Evolutionary conservation across 192 early-diverging fungal genomes (phyloP), one percentile per base, ranked within the genome.

Genomic region (Lobulomyces angularis): DNA sequence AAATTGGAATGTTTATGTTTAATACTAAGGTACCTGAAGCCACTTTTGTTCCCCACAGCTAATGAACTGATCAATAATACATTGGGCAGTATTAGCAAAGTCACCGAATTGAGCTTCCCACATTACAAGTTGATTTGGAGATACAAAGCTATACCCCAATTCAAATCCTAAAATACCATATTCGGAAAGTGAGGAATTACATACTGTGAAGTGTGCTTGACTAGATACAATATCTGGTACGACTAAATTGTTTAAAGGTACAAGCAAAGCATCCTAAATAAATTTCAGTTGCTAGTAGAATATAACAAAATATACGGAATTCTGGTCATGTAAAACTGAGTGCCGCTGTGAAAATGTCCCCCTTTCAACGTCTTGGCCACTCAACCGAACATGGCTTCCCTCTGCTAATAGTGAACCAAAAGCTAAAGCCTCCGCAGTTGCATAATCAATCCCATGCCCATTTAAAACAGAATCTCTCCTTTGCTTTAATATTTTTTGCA

Each of bases 101-200:
- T 97, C 91, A 46, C 94, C 94, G 53, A 97, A 95, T 71, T 97
- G 90, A 9, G 89, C 94, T 64, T 97, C 94, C 90, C 90, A 97
- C 48, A 93, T 69, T 22, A 95, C 74, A 31, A 95, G 76, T 35
- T 90, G 71, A 64, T 93, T 85, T 32, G 94, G 90, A 70, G 84
- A 84, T 35, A 84, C 86, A 56, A 95, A 68, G 18, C 87, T 91
- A 67, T 95, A 95, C 29, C 94, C 94, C 6, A 92, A 78, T 70
- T 97, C 94, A 53, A 93, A 97, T 22, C 94, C 94, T 38, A 97
- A 67, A 38, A 70, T 81, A 46, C 90, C 93, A 60, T 77, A 97
- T 62, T 97, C 93, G 22, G 90, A 93, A 31, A 97, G 71, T 6
- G 86, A 88, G 29, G 90, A 95, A 77, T 97, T 97, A 74, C 65